Evolutionary conservation across 495 filamentous ascomycete species (phyloP).

Genomic region (Penicillium waksmanii): DNA sequence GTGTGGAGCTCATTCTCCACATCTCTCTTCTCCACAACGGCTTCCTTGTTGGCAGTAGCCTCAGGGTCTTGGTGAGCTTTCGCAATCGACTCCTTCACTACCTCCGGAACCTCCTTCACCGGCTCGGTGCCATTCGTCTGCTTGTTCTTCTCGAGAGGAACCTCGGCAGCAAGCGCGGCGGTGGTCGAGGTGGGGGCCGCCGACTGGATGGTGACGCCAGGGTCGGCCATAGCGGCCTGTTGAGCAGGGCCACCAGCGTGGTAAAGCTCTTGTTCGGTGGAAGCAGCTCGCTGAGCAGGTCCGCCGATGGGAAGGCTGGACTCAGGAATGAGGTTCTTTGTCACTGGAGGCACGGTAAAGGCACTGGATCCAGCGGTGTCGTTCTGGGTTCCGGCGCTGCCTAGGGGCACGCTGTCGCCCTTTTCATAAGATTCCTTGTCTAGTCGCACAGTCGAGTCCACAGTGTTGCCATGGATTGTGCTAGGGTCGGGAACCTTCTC

Average conservation of each 20-base stretch:
- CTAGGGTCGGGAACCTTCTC: conserved; percentile 73
- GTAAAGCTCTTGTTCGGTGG: conserved; percentile 11
- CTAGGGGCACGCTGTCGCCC: conserved; percentile 55
- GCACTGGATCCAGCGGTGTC: conserved; percentile 24
- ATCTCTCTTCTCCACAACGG: conserved; percentile 77
- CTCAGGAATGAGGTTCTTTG: conserved; percentile 76
- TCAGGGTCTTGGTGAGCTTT: conserved; percentile 68
- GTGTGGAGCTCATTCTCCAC: conserved; percentile 70
- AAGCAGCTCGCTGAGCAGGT: conserved; percentile 25
- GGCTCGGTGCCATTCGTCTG: conserved; percentile 47
- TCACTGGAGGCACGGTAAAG: conserved; percentile 65
- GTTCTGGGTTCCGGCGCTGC: conserved; percentile 24
- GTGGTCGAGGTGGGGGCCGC: conserved; percentile 73
- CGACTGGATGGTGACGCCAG: conserved; percentile 66
- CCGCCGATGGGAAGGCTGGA: conserved; percentile 76
- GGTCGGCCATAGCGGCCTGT: conserved; percentile 42
- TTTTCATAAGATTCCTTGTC: conserved; percentile 86
- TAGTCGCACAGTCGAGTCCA: conserved; percentile 64
- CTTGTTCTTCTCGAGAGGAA: conserved; percentile 67
- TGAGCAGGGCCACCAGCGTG: conserved; percentile 27
- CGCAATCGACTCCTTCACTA: conserved; percentile 73
- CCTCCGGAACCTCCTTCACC: conserved; percentile 63
- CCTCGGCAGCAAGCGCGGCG: conserved; percentile 67
- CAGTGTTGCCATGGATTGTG: conserved; percentile 50
- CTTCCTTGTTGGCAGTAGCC: conserved; percentile 66